Base-by-base conservation (phyloP, 2,329 filamentous ascomycete species). In the Mariannaea elegans region DNA sequence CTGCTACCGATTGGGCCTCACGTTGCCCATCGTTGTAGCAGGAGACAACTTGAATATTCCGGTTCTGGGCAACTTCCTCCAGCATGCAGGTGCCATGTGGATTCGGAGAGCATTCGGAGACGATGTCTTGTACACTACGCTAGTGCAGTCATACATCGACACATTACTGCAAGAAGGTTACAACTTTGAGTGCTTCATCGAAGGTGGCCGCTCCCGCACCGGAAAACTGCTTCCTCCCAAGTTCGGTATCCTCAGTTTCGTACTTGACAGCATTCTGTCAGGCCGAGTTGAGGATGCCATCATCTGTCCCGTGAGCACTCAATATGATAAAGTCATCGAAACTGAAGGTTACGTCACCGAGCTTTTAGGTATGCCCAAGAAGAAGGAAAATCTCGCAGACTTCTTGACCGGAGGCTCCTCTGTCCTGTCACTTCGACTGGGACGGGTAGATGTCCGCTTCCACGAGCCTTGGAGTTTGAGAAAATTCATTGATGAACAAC, bases 251-350 rank as follows among this genome's bases (percentile, higher is more conserved):
- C 80, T 99, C 24, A 92, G 88, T 71, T 99, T 97, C 70, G 86
- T 98, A 36, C 80, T 99, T 16, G 95, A 99, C 68, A 96, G 93
- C 67, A 83, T 99, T 13, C 80, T 97, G 6, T 96, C 92, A 0
- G 93, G 94, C 1, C 86, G 94, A 7, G 93, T 97, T 0, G 83
- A 96, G 45, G 95, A 99, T 75, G 90, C 93, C 29, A 91, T 97
- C 39, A 93, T 99, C 51, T 97, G 94, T 68, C 95, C 95, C 0
- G 95, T 99, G 44, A 96, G 92, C 75, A 97, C 94, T 1, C 95
- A 99, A 74, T 99, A 99, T 73, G 95, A 99, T 81, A 99, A 98
- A 73, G 95, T 99, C 56, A 96, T 99, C 60, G 95, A 99, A 76
- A 97, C 96, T 1, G 93, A 97, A 76, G 95, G 93, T 5, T 99